Percentiles rank a stretch among this genome's conserved stretches.
phyloP scores from a whole-genome alignment of 2,329 filamentous ascomycete genomes.

The Arthrobotrys entomopaga region DNA sequence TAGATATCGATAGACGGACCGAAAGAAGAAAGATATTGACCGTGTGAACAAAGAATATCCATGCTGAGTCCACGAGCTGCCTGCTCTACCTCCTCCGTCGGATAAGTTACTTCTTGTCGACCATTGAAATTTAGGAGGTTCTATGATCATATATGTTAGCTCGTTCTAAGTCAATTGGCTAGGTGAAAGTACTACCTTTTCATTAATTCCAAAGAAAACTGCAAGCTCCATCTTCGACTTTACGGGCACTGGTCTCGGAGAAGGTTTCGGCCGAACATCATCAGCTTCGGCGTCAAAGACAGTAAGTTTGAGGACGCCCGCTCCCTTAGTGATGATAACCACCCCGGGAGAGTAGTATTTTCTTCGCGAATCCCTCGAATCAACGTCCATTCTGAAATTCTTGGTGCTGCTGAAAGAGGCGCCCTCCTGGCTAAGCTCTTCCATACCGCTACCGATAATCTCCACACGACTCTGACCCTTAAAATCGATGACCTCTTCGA shows the following conservation, averaged over 20 bases:
- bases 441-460: slow-evolving; percentile 72
- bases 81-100: slow-evolving; percentile 74
- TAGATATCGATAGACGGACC: slow-evolving; percentile 84
- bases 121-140: slow-evolving; percentile 89
- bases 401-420: slow-evolving; percentile 47
- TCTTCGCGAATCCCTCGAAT: slow-evolving; percentile 44
- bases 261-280: slow-evolving; percentile 45
- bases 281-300: slow-evolving; percentile 61
- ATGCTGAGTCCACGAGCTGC: slow-evolving; percentile 82
- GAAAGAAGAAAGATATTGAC: slow-evolving; percentile 76
- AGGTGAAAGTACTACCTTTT: slow-evolving; percentile 64
- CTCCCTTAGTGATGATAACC: slow-evolving; percentile 72
- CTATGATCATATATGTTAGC: slow-evolving; percentile 45
- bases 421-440: slow-evolving; percentile 64
- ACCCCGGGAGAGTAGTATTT: slow-evolving; percentile 65
- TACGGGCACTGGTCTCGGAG: slow-evolving; percentile 71
- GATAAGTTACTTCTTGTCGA: slow-evolving; percentile 73
- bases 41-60: slow-evolving; percentile 82
- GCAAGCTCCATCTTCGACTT: slow-evolving; percentile 93
- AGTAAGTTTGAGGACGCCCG: slow-evolving; percentile 70
- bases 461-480: slow-evolving; percentile 73
- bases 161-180: neutral
- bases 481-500: slow-evolving; percentile 88
- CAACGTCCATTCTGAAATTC: slow-evolving; percentile 34
- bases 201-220: slow-evolving; percentile 86